Conservation (phyloP, 768 basidiomycete genomes). For the Termitomyces sp. region DNA sequence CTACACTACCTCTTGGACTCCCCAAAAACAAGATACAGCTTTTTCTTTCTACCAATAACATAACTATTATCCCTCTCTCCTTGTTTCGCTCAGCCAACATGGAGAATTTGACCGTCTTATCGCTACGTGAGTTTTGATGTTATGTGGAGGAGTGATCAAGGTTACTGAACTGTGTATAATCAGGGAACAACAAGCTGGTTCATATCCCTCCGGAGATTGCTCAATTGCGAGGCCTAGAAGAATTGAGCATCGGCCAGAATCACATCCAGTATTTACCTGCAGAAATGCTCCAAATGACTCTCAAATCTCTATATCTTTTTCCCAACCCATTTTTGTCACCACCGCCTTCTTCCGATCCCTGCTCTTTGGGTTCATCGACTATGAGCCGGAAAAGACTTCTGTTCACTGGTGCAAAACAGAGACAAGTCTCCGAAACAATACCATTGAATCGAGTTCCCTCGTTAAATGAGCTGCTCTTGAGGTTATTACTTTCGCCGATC, state of each 20-base stretch:
- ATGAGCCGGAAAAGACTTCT: conserved; percentile 1
- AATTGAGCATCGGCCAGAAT: conserved; percentile 62
- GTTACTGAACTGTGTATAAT: conserved; percentile 12
- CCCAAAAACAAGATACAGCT: conserved; percentile 50
- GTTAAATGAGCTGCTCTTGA: conserved; percentile 29
- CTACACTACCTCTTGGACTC: conserved; percentile 28
- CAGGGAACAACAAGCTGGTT: conserved; percentile 56
- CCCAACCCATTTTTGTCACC: conserved; percentile 57
- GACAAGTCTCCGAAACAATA: conserved; percentile 22
- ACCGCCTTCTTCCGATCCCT: conserved; percentile 1
- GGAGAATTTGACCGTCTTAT: conserved; percentile 54
- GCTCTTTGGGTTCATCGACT: conserved; percentile 9
- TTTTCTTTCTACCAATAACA: conserved; percentile 50
- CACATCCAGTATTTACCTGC: conserved; percentile 54
- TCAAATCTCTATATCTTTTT: conserved; percentile 40
- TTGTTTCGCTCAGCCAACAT: conserved; percentile 40
- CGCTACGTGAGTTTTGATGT: conserved; percentile 45
- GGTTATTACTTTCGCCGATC: conserved; percentile 27
- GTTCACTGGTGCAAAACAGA: conserved; percentile 1
- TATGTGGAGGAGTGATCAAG: neutral
- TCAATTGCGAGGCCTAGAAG: conserved; percentile 44
- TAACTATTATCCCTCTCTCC: conserved; percentile 49
- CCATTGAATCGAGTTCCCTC: conserved; percentile 20
- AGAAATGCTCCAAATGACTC: conserved; percentile 57
- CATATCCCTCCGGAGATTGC: conserved; percentile 61